A percentile compares a stretch with the other conserved stretches of the same genome.
phyloP scores from a whole-genome alignment of 2,329 filamentous ascomycete genomes.

The Chalaropsis ovoidea region DNA sequence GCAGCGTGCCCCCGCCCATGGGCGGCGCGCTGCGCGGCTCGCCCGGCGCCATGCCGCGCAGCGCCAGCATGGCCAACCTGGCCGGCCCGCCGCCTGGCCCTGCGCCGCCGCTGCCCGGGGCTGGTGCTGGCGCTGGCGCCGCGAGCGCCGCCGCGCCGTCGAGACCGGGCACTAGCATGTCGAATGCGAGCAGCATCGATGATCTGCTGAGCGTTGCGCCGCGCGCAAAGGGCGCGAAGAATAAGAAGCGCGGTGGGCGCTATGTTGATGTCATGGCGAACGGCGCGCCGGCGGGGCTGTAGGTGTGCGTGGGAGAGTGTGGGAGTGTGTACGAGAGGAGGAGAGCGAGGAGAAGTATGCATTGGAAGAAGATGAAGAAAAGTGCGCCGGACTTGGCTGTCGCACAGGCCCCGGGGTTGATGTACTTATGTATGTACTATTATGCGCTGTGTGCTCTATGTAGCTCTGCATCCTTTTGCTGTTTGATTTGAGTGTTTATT shows the following conservation, averaged over 20 bases:
- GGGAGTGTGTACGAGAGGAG: background rate
- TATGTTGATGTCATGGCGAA: slow-evolving; percentile 97
- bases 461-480: background rate
- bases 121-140: no score
- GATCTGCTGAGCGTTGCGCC: slow-evolving; percentile 73
- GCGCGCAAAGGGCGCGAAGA: slow-evolving; percentile 55
- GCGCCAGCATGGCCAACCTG: slow-evolving; percentile 21
- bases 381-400: no score
- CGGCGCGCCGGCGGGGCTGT: slow-evolving; percentile 8
- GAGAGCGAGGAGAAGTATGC: background rate
- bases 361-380: no score
- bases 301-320: background rate
- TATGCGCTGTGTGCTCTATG: background rate
- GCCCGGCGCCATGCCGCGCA: slow-evolving; percentile 17
- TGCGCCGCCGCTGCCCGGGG: slow-evolving; percentile 28
- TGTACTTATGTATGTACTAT: background rate
- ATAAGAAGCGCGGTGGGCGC: slow-evolving; percentile 69
- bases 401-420: no score
- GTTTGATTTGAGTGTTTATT: background rate
- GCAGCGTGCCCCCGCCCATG: slow-evolving; percentile 32
- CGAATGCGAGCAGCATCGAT: slow-evolving; percentile 88
- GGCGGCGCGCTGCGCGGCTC: slow-evolving; percentile 27
- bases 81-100: slow-evolving; percentile 28
- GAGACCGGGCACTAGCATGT: slow-evolving; percentile 69
- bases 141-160: slow-evolving; percentile 42